Conservation (phyloP, 345 rosid species). For the Firmiana major region DNA sequence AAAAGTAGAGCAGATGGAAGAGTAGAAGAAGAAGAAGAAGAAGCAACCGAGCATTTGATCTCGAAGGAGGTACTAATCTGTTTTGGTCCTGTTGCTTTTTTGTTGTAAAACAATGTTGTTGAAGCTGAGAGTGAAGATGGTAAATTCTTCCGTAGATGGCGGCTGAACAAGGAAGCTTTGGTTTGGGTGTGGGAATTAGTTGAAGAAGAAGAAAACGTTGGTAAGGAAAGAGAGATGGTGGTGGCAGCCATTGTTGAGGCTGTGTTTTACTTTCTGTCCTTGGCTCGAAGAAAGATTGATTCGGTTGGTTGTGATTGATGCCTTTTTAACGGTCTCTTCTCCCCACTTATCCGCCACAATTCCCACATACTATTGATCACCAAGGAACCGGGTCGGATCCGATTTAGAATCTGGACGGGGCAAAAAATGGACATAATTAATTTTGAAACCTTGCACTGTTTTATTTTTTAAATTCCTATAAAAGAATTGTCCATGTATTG, state of each 20-base stretch:
- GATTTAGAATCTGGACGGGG: no score
- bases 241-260: slow-evolving; percentile 31
- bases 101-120: slow-evolving; percentile 5
- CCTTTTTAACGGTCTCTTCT: neutral
- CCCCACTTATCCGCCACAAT: slow-evolving; percentile 9
- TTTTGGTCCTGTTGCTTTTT: slow-evolving; percentile 12
- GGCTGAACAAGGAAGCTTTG: slow-evolving; percentile 19
- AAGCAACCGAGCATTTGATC: slow-evolving; percentile 42
- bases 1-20: slow-evolving; percentile 84
- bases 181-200: slow-evolving; percentile 9
- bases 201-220: slow-evolving; percentile 22
- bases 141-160: slow-evolving; percentile 14
- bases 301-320: neutral
- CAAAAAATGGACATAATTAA: no score
- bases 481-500: no score
- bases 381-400: neutral
- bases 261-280: neutral
- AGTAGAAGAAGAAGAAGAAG: slow-evolving; percentile 36
- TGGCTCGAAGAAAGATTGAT: neutral
- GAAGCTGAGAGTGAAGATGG: slow-evolving; percentile 24
- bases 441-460: no score
- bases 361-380: neutral
- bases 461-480: no score
- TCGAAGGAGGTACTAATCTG: slow-evolving; percentile 19
- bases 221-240: slow-evolving; percentile 33